Percentiles rank a stretch among this genome's conserved stretches.
phyloP scores from a whole-genome alignment of 148 eudicot genomes.

The Camellia granthamiana region DNA sequence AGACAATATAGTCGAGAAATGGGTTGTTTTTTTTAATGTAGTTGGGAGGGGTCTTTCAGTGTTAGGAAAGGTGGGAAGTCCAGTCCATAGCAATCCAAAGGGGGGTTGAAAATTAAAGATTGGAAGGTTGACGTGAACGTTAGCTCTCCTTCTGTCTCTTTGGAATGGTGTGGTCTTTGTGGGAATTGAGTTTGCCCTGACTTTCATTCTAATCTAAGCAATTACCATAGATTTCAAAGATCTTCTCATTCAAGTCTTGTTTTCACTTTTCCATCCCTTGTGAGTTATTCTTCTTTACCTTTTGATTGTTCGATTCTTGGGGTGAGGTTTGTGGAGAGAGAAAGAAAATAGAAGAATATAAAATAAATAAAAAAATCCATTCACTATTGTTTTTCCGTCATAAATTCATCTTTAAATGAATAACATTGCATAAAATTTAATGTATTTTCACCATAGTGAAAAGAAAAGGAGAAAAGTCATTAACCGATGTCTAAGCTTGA shows the following conservation, averaged over 20 bases:
- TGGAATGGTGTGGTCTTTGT: constrained; percentile 7
- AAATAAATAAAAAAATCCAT: neutral
- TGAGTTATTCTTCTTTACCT: neutral
- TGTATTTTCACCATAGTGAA: too few species aligned
- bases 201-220: constrained; percentile 73
- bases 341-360: neutral
- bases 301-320: neutral
- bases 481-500: too few species aligned
- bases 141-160: constrained; percentile 18
- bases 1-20: constrained; percentile 2
- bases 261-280: neutral
- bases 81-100: constrained; percentile 26
- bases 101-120: constrained; percentile 14
- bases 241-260: constrained; percentile 20
- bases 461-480: too few species aligned
- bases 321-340: too few species aligned
- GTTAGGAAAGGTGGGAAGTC: constrained; percentile 56
- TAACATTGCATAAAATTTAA: too few species aligned
- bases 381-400: too few species aligned
- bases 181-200: constrained; percentile 20
- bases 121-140: constrained; percentile 42
- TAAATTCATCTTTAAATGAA: too few species aligned
- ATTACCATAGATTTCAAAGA: constrained; percentile 26
- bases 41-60: constrained; percentile 70
- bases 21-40: constrained; percentile 11